These are phyloP conservation scores for Cytospora piceicola DNA, from an alignment of 2,329 filamentous ascomycete species.

Conservation along the genomic window DNA sequence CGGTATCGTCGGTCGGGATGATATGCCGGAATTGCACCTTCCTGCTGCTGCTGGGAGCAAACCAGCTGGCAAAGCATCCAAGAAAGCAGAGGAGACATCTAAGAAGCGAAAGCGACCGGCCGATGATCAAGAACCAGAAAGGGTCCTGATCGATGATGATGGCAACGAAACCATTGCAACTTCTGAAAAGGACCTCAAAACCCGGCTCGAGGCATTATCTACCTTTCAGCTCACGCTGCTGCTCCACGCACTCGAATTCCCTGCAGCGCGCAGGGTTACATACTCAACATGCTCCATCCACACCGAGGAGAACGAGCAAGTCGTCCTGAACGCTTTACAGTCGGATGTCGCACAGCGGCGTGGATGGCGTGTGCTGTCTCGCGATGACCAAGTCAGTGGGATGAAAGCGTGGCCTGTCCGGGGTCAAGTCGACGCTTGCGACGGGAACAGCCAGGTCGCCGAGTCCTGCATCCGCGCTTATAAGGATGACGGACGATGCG, in stretches of 20 bases:
- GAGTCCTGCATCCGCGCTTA: slow-evolving; percentile 82
- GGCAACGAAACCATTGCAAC: slow-evolving; percentile 55
- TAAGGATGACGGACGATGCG: slow-evolving; percentile 78
- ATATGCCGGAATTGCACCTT: slow-evolving; percentile 70
- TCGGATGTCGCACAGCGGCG: slow-evolving; percentile 67
- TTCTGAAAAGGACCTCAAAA: slow-evolving; percentile 60
- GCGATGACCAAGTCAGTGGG: slow-evolving; percentile 75
- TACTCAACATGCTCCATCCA: slow-evolving; percentile 96
- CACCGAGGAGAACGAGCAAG: slow-evolving; percentile 83
- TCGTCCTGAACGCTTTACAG: slow-evolving; percentile 72
- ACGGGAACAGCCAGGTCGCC: slow-evolving; percentile 57
- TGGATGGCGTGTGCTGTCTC: slow-evolving; percentile 77
- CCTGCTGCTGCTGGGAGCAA: slow-evolving; percentile 41
- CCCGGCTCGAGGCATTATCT: slow-evolving; percentile 73
- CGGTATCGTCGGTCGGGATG: slow-evolving; percentile 88
- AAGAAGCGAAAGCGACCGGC: slow-evolving; percentile 54
- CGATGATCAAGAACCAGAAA: slow-evolving; percentile 36
- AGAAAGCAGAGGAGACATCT: slow-evolving; percentile 30
- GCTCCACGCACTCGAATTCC: slow-evolving; percentile 82
- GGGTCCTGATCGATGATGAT: slow-evolving; percentile 59
- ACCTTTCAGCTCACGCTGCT: slow-evolving; percentile 82
- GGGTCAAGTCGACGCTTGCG: slow-evolving; percentile 56
- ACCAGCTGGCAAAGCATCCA: slow-evolving; percentile 28
- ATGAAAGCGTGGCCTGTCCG: slow-evolving; percentile 76
- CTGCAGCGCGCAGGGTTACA: slow-evolving; percentile 73